A percentile compares a stretch with the other conserved stretches of the same genome.
phyloP scores from a whole-genome alignment of 345 rosid genomes.

The Erucastrum elatum region DNA sequence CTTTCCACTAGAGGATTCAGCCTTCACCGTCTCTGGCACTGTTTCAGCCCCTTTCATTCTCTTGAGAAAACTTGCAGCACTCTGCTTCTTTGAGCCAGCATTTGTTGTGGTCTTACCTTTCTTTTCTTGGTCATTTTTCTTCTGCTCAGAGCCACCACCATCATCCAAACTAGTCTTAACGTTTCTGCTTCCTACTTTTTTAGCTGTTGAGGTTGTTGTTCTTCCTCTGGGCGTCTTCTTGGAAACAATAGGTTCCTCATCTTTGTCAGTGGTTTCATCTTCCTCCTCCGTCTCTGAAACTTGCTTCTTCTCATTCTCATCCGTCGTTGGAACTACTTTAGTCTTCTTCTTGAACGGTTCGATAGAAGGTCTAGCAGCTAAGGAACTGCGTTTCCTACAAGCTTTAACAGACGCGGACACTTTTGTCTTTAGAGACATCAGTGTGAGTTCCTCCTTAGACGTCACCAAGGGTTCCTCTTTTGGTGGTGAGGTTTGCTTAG shows the following conservation, averaged over 20 bases:
- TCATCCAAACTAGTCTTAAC: constrained; percentile 25
- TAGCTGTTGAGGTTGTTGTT: background rate
- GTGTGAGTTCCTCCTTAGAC: constrained; percentile 27
- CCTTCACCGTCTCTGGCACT: constrained; percentile 34
- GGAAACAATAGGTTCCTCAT: constrained; percentile 27
- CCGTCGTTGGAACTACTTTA: constrained; percentile 16
- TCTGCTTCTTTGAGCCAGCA: constrained; percentile 43
- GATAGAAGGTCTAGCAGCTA: constrained; percentile 36
- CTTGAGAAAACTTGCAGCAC: constrained; percentile 52
- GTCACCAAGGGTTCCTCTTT: constrained; percentile 25
- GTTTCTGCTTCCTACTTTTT: constrained; percentile 28
- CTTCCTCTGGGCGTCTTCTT: constrained; percentile 32
- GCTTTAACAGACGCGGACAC: constrained; percentile 43
- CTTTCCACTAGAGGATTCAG: constrained; percentile 38
- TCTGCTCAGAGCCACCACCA: constrained; percentile 34
- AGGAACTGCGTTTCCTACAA: constrained; percentile 58
- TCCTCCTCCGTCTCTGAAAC: constrained; percentile 34
- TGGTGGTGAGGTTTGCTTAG: constrained; percentile 20
- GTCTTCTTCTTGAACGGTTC: constrained; percentile 32
- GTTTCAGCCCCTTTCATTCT: constrained; percentile 48
- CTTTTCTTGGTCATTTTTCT: constrained; percentile 36
- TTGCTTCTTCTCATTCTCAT: constrained; percentile 41
- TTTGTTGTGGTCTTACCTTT: constrained; percentile 28
- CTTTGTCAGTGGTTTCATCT: constrained; percentile 36
- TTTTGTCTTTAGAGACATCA: constrained; percentile 39